A percentile compares a stretch with the other conserved stretches of the same genome.
Conservation (phyloP, 2,329 filamentous ascomycete species). For the Aspergillus sojae region DNA sequence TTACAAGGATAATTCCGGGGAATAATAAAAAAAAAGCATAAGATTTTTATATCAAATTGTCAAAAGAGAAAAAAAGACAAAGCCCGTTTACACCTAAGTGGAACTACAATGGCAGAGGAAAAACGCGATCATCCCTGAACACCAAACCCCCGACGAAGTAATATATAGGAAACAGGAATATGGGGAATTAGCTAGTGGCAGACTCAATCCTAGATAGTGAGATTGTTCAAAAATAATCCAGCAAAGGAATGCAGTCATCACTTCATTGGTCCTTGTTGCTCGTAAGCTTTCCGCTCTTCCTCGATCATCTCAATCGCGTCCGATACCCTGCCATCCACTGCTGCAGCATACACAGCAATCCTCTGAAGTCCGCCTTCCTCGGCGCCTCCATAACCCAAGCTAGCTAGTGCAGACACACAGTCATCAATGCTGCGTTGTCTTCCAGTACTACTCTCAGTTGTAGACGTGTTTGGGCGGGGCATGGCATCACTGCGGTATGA, state of each 20-base stretch:
- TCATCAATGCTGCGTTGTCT: conserved; percentile 29
- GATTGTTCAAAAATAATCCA: neutral
- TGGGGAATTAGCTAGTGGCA: too few species aligned
- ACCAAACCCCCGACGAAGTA: neutral
- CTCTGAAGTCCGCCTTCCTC: conserved; percentile 40
- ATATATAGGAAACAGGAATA: neutral
- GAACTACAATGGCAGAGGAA: neutral
- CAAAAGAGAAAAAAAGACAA: neutral
- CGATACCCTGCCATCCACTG: conserved; percentile 44
- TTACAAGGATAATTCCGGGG: neutral
- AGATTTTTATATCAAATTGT: neutral
- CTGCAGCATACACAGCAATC: conserved; percentile 49
- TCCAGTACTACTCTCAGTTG: neutral
- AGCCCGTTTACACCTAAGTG: neutral
- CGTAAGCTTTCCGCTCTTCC: conserved; percentile 49
- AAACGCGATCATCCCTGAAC: neutral
- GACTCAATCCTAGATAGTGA: neutral
- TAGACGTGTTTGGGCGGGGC: neutral
- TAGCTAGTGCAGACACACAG: conserved; percentile 44
- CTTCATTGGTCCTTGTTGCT: conserved; percentile 24
- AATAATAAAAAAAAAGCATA: neutral
- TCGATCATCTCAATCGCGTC: conserved; percentile 56
- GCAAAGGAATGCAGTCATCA: conserved; percentile 12
- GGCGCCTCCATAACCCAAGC: conserved; percentile 44
- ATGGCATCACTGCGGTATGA: conserved; percentile 4